These are phyloP conservation scores for Talaromyces funiculosus DNA, from an alignment of 2,329 filamentous ascomycete species.

Conservation along the genomic window DNA sequence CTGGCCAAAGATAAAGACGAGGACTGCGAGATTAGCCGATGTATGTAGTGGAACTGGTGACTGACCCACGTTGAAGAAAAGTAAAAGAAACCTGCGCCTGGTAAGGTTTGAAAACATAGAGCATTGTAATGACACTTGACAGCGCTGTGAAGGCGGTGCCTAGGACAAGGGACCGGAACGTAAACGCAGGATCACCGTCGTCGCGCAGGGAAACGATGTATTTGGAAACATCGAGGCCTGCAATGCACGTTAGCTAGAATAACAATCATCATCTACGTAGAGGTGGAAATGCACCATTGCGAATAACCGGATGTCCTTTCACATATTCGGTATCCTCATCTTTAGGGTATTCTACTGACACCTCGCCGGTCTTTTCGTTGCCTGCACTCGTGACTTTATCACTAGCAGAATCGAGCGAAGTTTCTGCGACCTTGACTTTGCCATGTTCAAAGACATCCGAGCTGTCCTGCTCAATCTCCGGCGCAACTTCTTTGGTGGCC, in stretches of 20 bases:
- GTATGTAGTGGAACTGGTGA: neutral
- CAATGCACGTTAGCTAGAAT: neutral
- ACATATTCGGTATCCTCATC: slow-evolving; percentile 15
- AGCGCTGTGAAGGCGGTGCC: slow-evolving; percentile 19
- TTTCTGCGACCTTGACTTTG: neutral
- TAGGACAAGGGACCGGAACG: slow-evolving; percentile 19
- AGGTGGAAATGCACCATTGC: slow-evolving; percentile 14
- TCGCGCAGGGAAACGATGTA: slow-evolving; percentile 19
- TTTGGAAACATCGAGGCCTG: slow-evolving; percentile 19
- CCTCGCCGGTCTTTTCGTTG: slow-evolving; percentile 4
- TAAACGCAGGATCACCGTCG: slow-evolving; percentile 19
- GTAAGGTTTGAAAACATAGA: slow-evolving; percentile 20
- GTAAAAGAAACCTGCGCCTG: slow-evolving; percentile 17
- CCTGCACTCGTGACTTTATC: neutral
- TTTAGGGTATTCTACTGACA: neutral
- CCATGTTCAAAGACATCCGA: neutral
- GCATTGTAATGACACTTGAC: slow-evolving; percentile 22
- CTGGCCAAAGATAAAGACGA: slow-evolving; percentile 18
- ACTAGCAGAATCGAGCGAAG: neutral
- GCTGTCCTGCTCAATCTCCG: neutral
- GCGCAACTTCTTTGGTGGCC: neutral
- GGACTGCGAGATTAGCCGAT: slow-evolving; percentile 9
- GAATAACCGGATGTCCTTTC: slow-evolving; percentile 19
- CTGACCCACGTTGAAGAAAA: slow-evolving; percentile 18
- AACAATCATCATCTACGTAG: neutral